These are phyloP conservation scores for Cairneyella variabilis DNA, from an alignment of 495 filamentous ascomycete species.

Conservation along the genomic window DNA sequence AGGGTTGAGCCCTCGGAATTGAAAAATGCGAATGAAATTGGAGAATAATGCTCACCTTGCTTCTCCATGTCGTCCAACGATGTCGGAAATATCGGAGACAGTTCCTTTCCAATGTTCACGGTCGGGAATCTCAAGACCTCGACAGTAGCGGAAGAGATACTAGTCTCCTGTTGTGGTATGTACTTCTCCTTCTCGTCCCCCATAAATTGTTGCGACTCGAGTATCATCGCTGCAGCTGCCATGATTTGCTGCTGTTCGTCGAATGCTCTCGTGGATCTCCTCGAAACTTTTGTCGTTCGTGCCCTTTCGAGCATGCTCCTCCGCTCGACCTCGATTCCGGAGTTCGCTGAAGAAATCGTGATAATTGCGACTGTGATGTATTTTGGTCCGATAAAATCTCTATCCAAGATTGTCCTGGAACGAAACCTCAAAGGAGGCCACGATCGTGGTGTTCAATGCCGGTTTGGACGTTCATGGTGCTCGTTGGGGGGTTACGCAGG, in stretches of 20 bases:
- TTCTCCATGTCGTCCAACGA: conserved; percentile 14
- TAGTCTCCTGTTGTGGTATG: not conserved
- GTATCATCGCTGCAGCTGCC: not conserved
- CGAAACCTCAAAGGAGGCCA: conserved; percentile 13
- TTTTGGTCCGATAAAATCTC: too few species aligned
- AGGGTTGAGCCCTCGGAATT: conserved; percentile 18
- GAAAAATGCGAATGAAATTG: too few species aligned
- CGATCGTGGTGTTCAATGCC: conserved; percentile 1
- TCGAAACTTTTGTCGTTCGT: conserved; percentile 10
- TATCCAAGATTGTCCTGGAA: too few species aligned
- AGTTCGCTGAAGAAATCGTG: too few species aligned
- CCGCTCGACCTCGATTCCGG: too few species aligned
- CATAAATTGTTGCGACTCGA: conserved; percentile 1
- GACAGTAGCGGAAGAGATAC: not conserved
- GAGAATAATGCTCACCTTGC: conserved; percentile 12
- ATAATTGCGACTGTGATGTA: too few species aligned
- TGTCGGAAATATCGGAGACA: conserved; percentile 9
- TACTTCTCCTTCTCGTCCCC: conserved; percentile 13
- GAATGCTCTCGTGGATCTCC: conserved; percentile 18
- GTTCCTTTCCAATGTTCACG: conserved; percentile 14
- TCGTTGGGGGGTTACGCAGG: not conserved
- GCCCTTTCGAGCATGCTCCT: conserved; percentile 2
- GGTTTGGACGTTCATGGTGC: not conserved
- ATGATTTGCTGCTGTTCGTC: conserved; percentile 11
- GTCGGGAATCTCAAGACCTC: conserved; percentile 1